Percentiles rank a stretch among this genome's conserved stretches.
phyloP scores from a whole-genome alignment of 345 rosid genomes.

The Carallia brachiata region DNA sequence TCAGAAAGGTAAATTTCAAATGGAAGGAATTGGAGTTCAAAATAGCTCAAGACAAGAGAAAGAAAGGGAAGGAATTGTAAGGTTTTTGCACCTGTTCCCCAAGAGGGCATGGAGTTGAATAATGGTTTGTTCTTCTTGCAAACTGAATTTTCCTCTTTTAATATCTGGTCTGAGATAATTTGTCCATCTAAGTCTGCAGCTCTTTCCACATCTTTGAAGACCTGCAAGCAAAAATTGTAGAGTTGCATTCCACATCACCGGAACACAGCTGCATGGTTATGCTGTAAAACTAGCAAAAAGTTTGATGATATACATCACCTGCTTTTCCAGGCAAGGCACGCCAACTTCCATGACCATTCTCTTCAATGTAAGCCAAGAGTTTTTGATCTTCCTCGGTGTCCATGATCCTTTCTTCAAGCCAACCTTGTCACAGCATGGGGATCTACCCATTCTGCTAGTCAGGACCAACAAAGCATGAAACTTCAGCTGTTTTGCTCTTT shows the following conservation, averaged over 20 bases:
- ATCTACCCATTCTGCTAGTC: constrained; percentile 11
- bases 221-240: constrained; percentile 2
- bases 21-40: too few relatives aligned
- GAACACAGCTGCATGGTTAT: not conserved
- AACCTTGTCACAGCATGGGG: constrained; percentile 7
- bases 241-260: not conserved
- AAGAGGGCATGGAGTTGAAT: constrained; percentile 28
- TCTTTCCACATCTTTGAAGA: constrained; percentile 26
- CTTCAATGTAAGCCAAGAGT: constrained; percentile 19
- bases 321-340: constrained; percentile 20
- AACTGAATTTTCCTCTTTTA: constrained; percentile 22
- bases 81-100: constrained; percentile 19
- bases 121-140: constrained; percentile 24
- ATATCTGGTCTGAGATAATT: constrained; percentile 21
- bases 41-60: too few relatives aligned
- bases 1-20: too few relatives aligned
- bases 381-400: constrained; percentile 20
- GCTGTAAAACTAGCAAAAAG: too few relatives aligned
- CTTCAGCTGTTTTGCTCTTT: constrained; percentile 12
- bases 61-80: not conserved
- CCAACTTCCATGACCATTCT: constrained; percentile 22
- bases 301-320: not conserved
- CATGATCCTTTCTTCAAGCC: constrained; percentile 22
- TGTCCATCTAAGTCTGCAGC: constrained; percentile 26
- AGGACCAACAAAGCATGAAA: constrained; percentile 14